phyloP scores from a whole-genome alignment of 1,284 basidiomycete genomes.

The Irpex lacteus region DNA sequence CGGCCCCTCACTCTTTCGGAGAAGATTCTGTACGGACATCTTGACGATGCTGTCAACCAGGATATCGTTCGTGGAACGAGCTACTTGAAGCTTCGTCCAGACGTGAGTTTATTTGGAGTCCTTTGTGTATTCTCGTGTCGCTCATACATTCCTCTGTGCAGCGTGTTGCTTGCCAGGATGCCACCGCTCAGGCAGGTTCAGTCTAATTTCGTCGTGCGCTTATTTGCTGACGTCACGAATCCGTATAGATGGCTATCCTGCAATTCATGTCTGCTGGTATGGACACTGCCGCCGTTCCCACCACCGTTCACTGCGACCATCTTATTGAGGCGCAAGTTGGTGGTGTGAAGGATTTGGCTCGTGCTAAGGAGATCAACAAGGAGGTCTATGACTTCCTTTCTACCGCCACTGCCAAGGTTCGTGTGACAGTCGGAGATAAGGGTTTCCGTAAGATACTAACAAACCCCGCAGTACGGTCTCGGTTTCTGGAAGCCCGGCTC shows the following conservation, averaged over 20 bases:
- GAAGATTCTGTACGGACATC: constrained; percentile 98
- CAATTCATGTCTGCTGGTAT: constrained; percentile 99
- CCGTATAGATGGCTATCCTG: constrained; percentile 89
- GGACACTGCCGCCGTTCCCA: constrained; percentile 95
- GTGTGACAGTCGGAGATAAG: constrained; percentile 16
- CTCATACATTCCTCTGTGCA: constrained; percentile 31
- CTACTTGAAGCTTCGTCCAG: constrained; percentile 95
- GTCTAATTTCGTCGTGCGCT: not conserved
- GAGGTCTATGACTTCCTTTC: constrained; percentile 99
- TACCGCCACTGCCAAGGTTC: constrained; percentile 90
- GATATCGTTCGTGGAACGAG: constrained; percentile 87
- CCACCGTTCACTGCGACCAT: constrained; percentile 99
- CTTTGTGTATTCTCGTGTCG: constrained; percentile 4
- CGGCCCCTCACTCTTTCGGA: constrained; percentile 96
- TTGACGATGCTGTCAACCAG: constrained; percentile 90
- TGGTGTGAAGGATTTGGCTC: constrained; percentile 89
- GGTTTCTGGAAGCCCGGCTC: constrained; percentile 99
- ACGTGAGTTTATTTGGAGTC: constrained; percentile 55
- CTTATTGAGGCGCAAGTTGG: constrained; percentile 97
- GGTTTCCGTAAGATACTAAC: constrained; percentile 8
- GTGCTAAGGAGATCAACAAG: constrained; percentile 94
- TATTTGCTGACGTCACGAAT: constrained; percentile 22
- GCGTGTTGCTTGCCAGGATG: constrained; percentile 99
- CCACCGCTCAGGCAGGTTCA: constrained; percentile 73
- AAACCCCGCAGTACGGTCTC: constrained; percentile 76